A percentile compares a stretch with the other conserved stretches of the same genome.
Conservation (phyloP, 768 basidiomycete genomes). For the Podaxis carcinomalis region DNA sequence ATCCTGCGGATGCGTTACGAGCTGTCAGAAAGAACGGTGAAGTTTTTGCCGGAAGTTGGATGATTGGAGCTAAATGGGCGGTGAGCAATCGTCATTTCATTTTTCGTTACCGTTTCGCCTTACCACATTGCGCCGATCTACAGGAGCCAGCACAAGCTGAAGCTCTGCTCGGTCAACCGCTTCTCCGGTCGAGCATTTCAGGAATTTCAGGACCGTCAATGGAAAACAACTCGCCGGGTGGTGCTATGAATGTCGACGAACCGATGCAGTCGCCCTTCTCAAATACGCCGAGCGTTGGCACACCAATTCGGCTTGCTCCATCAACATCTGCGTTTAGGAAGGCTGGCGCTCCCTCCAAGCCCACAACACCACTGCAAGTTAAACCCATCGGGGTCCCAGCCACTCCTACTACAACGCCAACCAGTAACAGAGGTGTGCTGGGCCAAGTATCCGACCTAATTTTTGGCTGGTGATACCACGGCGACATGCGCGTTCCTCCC, state of each 20-base stretch:
- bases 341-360: conserved; percentile 26
- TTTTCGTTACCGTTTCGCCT: conserved; percentile 8
- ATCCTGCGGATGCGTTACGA: conserved; percentile 69
- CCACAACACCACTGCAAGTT: conserved; percentile 22
- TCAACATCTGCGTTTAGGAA: conserved; percentile 70
- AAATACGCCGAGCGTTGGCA: conserved; percentile 49
- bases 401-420: conserved; percentile 24
- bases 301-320: conserved; percentile 69
- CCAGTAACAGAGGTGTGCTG: conserved; percentile 53
- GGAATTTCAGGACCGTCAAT: conserved; percentile 14
- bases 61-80: conserved; percentile 86
- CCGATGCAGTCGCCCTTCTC: conserved; percentile 23
- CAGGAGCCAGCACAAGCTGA: conserved; percentile 65
- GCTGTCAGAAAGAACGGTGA: conserved; percentile 85
- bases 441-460: conserved; percentile 78
- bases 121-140: not conserved
- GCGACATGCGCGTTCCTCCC: not conserved
- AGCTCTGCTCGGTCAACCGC: conserved; percentile 39
- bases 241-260: conserved; percentile 46
- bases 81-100: conserved; percentile 39
- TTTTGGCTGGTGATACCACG: conserved; percentile 63
- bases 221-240: conserved; percentile 22
- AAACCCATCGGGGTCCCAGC: conserved; percentile 11
- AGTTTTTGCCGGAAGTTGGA: conserved; percentile 66
- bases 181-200: conserved; percentile 21